Evolutionary conservation across 495 filamentous ascomycete genomes (phyloP).

Genomic region (Aspergillus saccharolyticus): DNA sequence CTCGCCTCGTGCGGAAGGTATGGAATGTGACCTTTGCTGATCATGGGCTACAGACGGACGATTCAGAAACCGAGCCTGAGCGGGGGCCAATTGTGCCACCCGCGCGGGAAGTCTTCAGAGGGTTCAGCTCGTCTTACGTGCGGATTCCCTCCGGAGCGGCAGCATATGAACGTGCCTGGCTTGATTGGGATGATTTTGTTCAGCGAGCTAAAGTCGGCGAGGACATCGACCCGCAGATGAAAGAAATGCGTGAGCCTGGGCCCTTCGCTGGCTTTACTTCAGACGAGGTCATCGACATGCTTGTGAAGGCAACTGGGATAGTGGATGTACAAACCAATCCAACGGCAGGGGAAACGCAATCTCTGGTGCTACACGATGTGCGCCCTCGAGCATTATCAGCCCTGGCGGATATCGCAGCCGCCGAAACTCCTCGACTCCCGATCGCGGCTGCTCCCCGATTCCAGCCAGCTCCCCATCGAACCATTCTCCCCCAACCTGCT

Average conservation of each 20-base stretch:
- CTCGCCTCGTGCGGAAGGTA: not conserved
- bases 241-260: slow-evolving; percentile 26
- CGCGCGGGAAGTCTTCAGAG: slow-evolving; percentile 28
- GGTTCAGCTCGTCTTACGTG: slow-evolving; percentile 33
- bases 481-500: slow-evolving; percentile 27
- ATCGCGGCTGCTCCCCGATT: slow-evolving; percentile 21
- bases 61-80: slow-evolving; percentile 33
- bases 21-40: slow-evolving; percentile 4
- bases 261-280: slow-evolving; percentile 15
- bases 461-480: slow-evolving; percentile 18
- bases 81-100: slow-evolving; percentile 18
- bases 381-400: slow-evolving; percentile 24
- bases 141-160: slow-evolving; percentile 32
- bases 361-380: slow-evolving; percentile 9
- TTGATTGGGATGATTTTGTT: slow-evolving; percentile 41
- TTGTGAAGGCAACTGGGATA: slow-evolving; percentile 21
- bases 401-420: slow-evolving; percentile 34
- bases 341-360: slow-evolving; percentile 6
- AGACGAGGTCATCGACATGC: slow-evolving; percentile 17
- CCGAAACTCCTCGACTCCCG: slow-evolving; percentile 20
- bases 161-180: slow-evolving; percentile 29
- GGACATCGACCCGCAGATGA: slow-evolving; percentile 38
- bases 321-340: slow-evolving; percentile 14
- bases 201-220: slow-evolving; percentile 36
- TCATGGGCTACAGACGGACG: slow-evolving; percentile 31